Evolutionary conservation across 176 grass and related monocot genomes (phyloP).

Genomic region (Metroxylon sagu): DNA sequence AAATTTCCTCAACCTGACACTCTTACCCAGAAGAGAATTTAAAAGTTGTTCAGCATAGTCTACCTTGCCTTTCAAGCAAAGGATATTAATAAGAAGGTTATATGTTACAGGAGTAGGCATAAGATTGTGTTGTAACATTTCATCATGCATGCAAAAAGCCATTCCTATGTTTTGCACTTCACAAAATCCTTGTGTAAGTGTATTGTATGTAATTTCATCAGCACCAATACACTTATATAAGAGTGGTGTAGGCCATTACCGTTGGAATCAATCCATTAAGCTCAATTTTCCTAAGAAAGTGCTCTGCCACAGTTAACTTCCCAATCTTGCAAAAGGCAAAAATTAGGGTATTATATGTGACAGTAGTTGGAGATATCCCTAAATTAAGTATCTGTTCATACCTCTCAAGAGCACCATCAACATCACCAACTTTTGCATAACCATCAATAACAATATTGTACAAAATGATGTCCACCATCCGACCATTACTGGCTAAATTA

Average conservation of each 20-base stretch:
- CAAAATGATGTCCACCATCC: conserved; percentile 39
- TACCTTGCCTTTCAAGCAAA: conserved; percentile 57
- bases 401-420: conserved; percentile 50
- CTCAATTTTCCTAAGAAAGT: conserved; percentile 45
- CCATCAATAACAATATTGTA: conserved; percentile 85
- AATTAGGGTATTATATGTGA: conserved; percentile 89
- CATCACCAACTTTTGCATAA: conserved; percentile 71
- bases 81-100: conserved; percentile 62
- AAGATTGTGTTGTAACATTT: conserved; percentile 32
- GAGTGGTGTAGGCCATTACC: conserved; percentile 54
- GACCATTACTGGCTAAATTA: conserved; percentile 45
- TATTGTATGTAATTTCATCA: conserved; percentile 67
- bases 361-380: conserved; percentile 54
- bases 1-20: conserved; percentile 60
- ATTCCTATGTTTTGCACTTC: conserved; percentile 30
- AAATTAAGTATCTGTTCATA: conserved; percentile 52
- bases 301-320: conserved; percentile 37
- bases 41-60: conserved; percentile 50
- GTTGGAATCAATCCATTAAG: conserved; percentile 52
- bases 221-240: conserved; percentile 67
- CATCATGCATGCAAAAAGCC: conserved; percentile 37
- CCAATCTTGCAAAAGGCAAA: conserved; percentile 79
- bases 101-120: conserved; percentile 60
- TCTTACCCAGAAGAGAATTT: conserved; percentile 37
- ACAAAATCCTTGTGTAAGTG: conserved; percentile 72